Evolutionary conservation across 768 basidiomycete genomes (phyloP).

Genomic region (Butyriboletus loyo): DNA sequence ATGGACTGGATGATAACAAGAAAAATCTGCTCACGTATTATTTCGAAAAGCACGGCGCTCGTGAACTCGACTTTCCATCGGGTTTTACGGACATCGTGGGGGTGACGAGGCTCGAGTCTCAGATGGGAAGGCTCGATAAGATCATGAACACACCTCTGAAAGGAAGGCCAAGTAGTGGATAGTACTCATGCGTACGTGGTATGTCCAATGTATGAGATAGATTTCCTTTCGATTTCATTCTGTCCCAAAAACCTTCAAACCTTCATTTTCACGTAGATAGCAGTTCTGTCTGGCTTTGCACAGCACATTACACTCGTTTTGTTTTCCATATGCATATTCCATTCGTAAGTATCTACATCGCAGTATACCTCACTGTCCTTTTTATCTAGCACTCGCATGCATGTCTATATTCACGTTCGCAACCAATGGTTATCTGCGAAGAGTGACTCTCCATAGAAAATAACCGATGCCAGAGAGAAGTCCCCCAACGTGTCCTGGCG

Average conservation of each 20-base stretch:
- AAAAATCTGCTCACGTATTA: constrained; percentile 87
- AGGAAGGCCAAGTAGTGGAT: constrained; percentile 15
- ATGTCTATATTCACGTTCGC: constrained; percentile 4
- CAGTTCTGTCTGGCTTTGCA: background rate
- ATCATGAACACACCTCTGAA: constrained; percentile 71
- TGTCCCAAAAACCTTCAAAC: background rate
- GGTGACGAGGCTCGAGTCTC: constrained; percentile 71
- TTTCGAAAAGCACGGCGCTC: constrained; percentile 82
- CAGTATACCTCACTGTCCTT: constrained; percentile 9
- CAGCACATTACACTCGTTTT: constrained; percentile 15
- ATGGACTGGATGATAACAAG: constrained; percentile 84
- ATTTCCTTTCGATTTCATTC: background rate
- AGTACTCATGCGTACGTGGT: background rate
- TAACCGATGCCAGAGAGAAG: constrained; percentile 59
- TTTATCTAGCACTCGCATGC: constrained; percentile 1
- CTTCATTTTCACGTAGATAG: constrained; percentile 1
- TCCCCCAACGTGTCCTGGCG: constrained; percentile 69
- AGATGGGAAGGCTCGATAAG: constrained; percentile 77
- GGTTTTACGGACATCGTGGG: constrained; percentile 39
- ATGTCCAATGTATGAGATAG: background rate
- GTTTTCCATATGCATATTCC: constrained; percentile 11
- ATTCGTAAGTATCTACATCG: background rate
- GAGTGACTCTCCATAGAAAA: constrained; percentile 34
- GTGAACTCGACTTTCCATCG: constrained; percentile 43
- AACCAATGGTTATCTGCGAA: constrained; percentile 24